Conservation (phyloP, 495 filamentous ascomycete genomes). For the Tuber melanosporum region DNA sequence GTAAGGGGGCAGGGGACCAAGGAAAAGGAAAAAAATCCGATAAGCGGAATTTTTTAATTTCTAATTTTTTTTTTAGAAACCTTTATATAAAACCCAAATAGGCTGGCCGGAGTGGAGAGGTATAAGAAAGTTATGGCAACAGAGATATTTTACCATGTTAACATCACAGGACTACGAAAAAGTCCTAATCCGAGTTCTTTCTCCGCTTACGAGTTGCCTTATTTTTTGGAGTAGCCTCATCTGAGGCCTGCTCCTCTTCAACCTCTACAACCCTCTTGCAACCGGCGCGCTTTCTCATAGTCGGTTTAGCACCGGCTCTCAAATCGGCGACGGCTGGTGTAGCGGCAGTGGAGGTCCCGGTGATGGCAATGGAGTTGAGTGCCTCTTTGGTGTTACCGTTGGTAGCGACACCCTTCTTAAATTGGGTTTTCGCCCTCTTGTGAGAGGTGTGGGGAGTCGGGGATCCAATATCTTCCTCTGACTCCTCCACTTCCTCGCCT, state of each 20-base stretch:
- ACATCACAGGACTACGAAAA: not conserved
- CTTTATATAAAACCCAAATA: not conserved
- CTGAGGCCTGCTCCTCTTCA: constrained; percentile 22
- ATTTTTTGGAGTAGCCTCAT: constrained; percentile 32
- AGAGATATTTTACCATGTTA: not conserved
- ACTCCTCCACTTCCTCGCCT: constrained; percentile 46
- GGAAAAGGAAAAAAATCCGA: not conserved
- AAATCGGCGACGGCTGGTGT: not conserved
- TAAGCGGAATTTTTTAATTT: not conserved
- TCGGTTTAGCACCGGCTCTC: not conserved
- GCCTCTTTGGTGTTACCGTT: constrained; percentile 42
- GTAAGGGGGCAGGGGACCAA: not conserved
- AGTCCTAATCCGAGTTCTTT: constrained; percentile 27
- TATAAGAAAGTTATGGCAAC: not conserved
- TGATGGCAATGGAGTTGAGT: not conserved
- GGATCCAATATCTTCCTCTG: constrained; percentile 52
- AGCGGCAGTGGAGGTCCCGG: not conserved
- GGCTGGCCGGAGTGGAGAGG: not conserved
- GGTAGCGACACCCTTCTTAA: constrained; percentile 44
- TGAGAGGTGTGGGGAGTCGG: constrained; percentile 50
- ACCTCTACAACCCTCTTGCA: constrained; percentile 32
- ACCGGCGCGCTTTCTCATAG: constrained; percentile 28
- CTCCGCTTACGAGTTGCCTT: constrained; percentile 31
- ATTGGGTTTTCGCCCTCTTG: constrained; percentile 47
- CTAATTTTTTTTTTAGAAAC: not conserved